These are phyloP conservation scores for Rhizoclosmatium sp. DNA, from an alignment of 192 early-diverging fungal species.

Conservation along the genomic window DNA sequence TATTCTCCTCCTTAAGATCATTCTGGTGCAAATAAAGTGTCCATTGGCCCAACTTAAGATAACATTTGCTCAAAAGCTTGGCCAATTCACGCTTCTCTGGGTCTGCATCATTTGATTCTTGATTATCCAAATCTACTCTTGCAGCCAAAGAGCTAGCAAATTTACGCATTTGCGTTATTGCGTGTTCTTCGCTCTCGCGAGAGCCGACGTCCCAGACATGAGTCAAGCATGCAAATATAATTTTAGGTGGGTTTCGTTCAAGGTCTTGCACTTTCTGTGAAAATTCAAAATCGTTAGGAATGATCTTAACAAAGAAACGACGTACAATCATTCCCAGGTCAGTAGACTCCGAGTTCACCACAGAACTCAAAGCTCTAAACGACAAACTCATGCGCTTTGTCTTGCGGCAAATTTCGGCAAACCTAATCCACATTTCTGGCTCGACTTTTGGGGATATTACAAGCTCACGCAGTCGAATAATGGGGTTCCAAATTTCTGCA, in stretches of 20 bases:
- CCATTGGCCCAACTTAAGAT: slow-evolving; percentile 88
- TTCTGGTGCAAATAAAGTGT: slow-evolving; percentile 56
- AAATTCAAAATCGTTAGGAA: background rate
- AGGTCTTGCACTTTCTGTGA: slow-evolving; percentile 9
- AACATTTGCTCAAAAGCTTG: slow-evolving; percentile 60
- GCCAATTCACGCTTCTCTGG: slow-evolving; percentile 8
- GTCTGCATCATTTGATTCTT: background rate
- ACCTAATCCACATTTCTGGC: slow-evolving; percentile 87
- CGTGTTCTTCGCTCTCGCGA: slow-evolving; percentile 56
- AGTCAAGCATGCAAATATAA: slow-evolving; percentile 85
- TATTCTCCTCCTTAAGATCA: slow-evolving; percentile 39
- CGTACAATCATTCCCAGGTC: slow-evolving; percentile 42
- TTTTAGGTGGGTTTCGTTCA: slow-evolving; percentile 54
- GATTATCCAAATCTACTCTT: slow-evolving; percentile 27
- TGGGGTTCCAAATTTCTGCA: slow-evolving; percentile 85
- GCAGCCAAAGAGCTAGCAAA: slow-evolving; percentile 70
- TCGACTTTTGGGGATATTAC: slow-evolving; percentile 83
- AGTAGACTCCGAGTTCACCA: slow-evolving; percentile 64
- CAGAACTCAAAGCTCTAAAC: slow-evolving; percentile 69
- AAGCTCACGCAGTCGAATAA: slow-evolving; percentile 79
- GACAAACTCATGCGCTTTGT: slow-evolving; percentile 75
- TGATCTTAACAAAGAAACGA: background rate
- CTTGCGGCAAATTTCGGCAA: slow-evolving; percentile 85
- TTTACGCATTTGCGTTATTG: slow-evolving; percentile 68
- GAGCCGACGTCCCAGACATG: slow-evolving; percentile 73